Base-by-base conservation (phyloP, 2,329 filamentous ascomycete genomes). In the Lachnellula subtilissima region DNA sequence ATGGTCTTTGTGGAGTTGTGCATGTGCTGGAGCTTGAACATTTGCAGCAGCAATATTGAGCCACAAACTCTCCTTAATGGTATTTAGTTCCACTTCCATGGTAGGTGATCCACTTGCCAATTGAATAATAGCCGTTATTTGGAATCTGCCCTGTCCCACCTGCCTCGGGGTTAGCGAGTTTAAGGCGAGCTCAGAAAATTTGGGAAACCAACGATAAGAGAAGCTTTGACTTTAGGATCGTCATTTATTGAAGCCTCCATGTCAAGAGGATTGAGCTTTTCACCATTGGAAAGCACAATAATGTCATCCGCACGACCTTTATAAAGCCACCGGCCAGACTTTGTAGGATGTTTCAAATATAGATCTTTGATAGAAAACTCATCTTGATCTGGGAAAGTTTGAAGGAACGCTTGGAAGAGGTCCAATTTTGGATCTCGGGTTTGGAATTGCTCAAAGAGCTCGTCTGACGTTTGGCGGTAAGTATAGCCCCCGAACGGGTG, bases 231-330 rank as follows among this genome's bases (percentile, higher is more conserved):
- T 7, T 67, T 32, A 1, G 72, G 68, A 54, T 74, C 70, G 3
- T 58, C 62, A 22, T 64, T 64, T 15, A 77, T 67, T 11, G 67
- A 65, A 25, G 61, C 64, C 57, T 77, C 74, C 67, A 74, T 71
- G 1, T 64, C 62, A 11, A 72, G 60, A 0, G 76, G 75, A 37
- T 76, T 75, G 45, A 76, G 68, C 56, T 77, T 78, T 56, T 76
- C 73, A 1, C 75, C 75, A 47, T 73, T 76, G 1, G 25, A 22
- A 12, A 25, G 45, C 22, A 25, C 45, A 47, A 15, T 47, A 3
- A 25, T 54, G 48, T 63, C 61, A 35, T 63, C 61, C 8, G 52
- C 40, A 47, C 60, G 53, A 8, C 25, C 25, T 28, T 28, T 28
- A 8, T 28, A 28, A 28, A 28, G 25, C 25, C 25, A 28, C 25